Percentiles rank a stretch among this genome's conserved stretches.
phyloP scores from a whole-genome alignment of 2,329 filamentous ascomycete species.

The Pleurostoma richardsiae region DNA sequence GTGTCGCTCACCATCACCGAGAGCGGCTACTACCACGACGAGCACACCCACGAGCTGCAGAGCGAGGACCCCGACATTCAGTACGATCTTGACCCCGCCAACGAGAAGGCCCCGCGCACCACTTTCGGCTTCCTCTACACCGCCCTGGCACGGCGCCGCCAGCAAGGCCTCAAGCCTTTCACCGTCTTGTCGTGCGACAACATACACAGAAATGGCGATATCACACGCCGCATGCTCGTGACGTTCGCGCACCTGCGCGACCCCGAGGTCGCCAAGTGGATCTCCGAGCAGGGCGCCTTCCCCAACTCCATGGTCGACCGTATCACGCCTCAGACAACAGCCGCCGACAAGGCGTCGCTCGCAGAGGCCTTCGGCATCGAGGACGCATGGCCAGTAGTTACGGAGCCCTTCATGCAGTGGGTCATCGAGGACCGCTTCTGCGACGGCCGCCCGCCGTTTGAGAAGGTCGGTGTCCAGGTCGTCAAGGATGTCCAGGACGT shows the following conservation, averaged over 20 bases:
- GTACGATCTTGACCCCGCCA: slow-evolving; percentile 40
- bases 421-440: slow-evolving; percentile 48
- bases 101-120: slow-evolving; percentile 36
- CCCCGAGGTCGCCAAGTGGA: slow-evolving; percentile 43
- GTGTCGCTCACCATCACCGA: slow-evolving; percentile 52
- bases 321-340: slow-evolving; percentile 45
- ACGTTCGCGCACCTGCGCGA: slow-evolving; percentile 42
- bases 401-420: slow-evolving; percentile 53
- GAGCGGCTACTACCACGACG: slow-evolving; percentile 53
- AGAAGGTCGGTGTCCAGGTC: slow-evolving; percentile 47
- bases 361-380: slow-evolving; percentile 39
- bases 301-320: slow-evolving; percentile 53
- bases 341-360: slow-evolving; percentile 37
- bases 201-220: slow-evolving; percentile 52
- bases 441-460: slow-evolving; percentile 45
- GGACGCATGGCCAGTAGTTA: slow-evolving; percentile 48
- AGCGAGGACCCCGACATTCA: slow-evolving; percentile 43
- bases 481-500: slow-evolving; percentile 45
- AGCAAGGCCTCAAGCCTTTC: slow-evolving; percentile 42
- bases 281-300: slow-evolving; percentile 40
- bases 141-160: slow-evolving; percentile 38
- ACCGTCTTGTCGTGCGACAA: slow-evolving; percentile 52
- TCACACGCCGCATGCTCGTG: slow-evolving; percentile 45
- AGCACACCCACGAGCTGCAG: slow-evolving; percentile 49
- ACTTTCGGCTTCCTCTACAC: slow-evolving; percentile 49